Percentiles rank a stretch among this genome's conserved stretches.
Conservation (phyloP, 2,329 filamentous ascomycete species). For the Ophiostoma triangulosporum region DNA sequence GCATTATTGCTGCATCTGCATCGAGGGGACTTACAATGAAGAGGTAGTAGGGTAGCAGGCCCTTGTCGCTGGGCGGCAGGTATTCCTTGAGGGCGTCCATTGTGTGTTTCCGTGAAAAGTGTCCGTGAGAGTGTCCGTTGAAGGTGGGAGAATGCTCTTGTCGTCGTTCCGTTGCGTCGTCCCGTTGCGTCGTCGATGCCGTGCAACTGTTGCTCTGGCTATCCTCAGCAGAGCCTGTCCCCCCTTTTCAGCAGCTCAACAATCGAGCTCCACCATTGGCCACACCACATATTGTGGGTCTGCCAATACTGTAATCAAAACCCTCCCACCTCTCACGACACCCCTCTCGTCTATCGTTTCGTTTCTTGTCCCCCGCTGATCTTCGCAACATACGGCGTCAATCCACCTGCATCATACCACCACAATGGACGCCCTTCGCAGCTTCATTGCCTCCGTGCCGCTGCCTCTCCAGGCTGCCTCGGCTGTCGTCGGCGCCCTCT, state of each 20-base stretch:
- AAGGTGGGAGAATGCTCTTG: neutral
- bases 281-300: neutral
- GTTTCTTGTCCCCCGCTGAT: neutral
- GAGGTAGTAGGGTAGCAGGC: slow-evolving; percentile 46
- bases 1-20: neutral
- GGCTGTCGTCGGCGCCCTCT: slow-evolving; percentile 44
- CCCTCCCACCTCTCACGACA: neutral
- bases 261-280: neutral
- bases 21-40: slow-evolving; percentile 30
- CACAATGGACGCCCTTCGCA: slow-evolving; percentile 21
- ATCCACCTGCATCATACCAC: neutral
- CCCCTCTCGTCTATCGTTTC: neutral
- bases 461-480: slow-evolving; percentile 30
- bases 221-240: neutral
- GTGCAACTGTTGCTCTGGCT: neutral
- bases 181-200: neutral
- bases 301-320: neutral
- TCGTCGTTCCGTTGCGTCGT: neutral
- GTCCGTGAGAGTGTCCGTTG: neutral
- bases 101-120: neutral
- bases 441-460: slow-evolving; percentile 28
- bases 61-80: slow-evolving; percentile 35
- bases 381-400: neutral
- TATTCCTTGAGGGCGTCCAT: slow-evolving; percentile 34
- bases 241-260: neutral